A percentile compares a stretch with the other conserved stretches of the same genome.
Conservation (phyloP, 805 yeast genomes). For the Sugiyamaella valdiviana region DNA sequence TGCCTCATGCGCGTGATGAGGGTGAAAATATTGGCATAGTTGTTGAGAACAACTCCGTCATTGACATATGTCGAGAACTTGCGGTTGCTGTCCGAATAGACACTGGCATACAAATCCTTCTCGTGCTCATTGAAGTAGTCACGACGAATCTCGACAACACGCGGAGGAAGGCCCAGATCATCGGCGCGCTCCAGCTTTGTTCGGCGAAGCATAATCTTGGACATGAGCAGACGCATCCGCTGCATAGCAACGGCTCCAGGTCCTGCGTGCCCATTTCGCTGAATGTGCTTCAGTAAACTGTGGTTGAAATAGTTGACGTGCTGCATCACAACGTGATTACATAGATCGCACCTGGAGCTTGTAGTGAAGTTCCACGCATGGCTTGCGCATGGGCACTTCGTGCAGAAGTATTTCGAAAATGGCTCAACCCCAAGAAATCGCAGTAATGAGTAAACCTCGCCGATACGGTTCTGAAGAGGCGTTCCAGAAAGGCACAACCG, state of each 20-base stretch:
- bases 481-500: conserved; percentile 95
- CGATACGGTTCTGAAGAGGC: conserved; percentile 92
- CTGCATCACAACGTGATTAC: conserved; percentile 91
- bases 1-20: conserved; percentile 96
- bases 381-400: conserved; percentile 82
- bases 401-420: conserved; percentile 83
- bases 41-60: conserved; percentile 92
- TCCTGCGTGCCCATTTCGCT: conserved; percentile 72
- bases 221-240: conserved; percentile 65
- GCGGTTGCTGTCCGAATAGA: conserved; percentile 80
- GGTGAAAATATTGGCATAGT: conserved; percentile 95
- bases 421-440: conserved; percentile 81
- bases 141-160: conserved; percentile 81
- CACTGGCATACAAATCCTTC: conserved; percentile 80
- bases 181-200: conserved; percentile 96
- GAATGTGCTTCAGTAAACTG: conserved; percentile 90
- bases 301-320: conserved; percentile 95
- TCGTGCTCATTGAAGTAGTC: conserved; percentile 93
- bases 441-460: conserved; percentile 89
- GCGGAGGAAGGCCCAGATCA: conserved; percentile 94
- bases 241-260: conserved; percentile 72
- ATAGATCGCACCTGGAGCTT: conserved; percentile 73
- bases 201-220: conserved; percentile 84
- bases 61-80: conserved; percentile 89
- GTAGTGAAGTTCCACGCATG: conserved; percentile 81